A percentile compares a stretch with the other conserved stretches of the same genome.
Conservation (phyloP, 345 rosid genomes). For the Mallotus nudiflorus region DNA sequence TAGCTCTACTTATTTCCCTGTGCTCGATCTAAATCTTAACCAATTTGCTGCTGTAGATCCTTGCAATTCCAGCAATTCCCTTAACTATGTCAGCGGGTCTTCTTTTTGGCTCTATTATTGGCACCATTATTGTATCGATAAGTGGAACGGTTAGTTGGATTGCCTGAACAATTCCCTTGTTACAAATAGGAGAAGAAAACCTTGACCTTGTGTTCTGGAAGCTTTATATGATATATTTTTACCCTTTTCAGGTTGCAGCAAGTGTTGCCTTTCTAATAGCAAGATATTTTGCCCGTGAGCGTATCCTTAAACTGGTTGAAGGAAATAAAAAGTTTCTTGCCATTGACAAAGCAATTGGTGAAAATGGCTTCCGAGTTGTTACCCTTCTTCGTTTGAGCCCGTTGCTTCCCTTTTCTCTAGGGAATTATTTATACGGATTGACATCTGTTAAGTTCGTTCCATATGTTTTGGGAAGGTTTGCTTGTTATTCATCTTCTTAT, state of each 20-base stretch:
- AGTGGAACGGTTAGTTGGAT: conserved; percentile 82
- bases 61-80: conserved; percentile 96
- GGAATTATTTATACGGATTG: conserved; percentile 89
- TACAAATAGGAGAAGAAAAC: not conserved
- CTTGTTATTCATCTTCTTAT: conserved; percentile 4
- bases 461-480: conserved; percentile 90
- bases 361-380: conserved; percentile 89
- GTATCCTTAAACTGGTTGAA: conserved; percentile 87
- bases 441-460: conserved; percentile 93
- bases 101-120: conserved; percentile 82
- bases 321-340: conserved; percentile 97
- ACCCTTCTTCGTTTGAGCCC: conserved; percentile 95
- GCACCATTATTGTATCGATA: conserved; percentile 94
- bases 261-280: conserved; percentile 92
- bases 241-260: conserved; percentile 73
- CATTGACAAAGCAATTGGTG: conserved; percentile 96
- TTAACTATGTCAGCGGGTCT: conserved; percentile 99
- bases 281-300: conserved; percentile 95
- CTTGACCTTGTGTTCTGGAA: conserved; percentile 4
- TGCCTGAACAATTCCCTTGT: not conserved
- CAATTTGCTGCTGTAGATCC: conserved; percentile 45
- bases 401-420: conserved; percentile 93
- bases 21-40: conserved; percentile 10
- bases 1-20: not conserved
- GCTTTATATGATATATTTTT: conserved; percentile 24